Conservation (phyloP, 306 rosid species). For the Ceratonia siliqua region DNA sequence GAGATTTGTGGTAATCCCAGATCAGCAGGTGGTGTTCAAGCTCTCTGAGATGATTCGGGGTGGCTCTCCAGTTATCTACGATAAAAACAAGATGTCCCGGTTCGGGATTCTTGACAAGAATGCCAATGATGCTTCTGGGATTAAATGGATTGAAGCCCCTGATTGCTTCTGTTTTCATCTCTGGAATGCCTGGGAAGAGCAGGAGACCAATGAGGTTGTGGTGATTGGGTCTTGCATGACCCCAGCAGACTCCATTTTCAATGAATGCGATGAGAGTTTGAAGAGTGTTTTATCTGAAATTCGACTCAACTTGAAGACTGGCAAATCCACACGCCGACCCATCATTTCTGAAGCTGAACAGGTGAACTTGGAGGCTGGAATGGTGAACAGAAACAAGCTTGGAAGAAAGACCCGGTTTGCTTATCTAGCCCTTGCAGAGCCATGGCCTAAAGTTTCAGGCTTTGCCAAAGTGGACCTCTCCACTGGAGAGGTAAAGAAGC, state of each 20-base stretch:
- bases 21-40: slow-evolving; percentile 91
- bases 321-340: slow-evolving; percentile 60
- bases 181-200: slow-evolving; percentile 97
- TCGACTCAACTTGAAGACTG: slow-evolving; percentile 70
- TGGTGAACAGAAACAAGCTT: slow-evolving; percentile 82
- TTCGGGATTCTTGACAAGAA: slow-evolving; percentile 74
- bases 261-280: slow-evolving; percentile 78
- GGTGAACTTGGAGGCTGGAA: slow-evolving; percentile 88
- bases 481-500: slow-evolving; percentile 57
- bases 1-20: slow-evolving; percentile 72
- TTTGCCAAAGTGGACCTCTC: slow-evolving; percentile 78
- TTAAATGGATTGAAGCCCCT: slow-evolving; percentile 81
- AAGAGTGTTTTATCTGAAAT: slow-evolving; percentile 77
- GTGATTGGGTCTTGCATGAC: slow-evolving; percentile 98
- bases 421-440: slow-evolving; percentile 82
- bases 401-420: slow-evolving; percentile 77
- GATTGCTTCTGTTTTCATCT: slow-evolving; percentile 93
- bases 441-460: slow-evolving; percentile 98
- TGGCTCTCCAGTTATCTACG: slow-evolving; percentile 85
- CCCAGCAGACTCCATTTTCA: slow-evolving; percentile 90
- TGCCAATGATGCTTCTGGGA: slow-evolving; percentile 50
- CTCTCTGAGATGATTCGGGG: slow-evolving; percentile 76
- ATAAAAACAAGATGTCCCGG: slow-evolving; percentile 60
- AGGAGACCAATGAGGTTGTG: slow-evolving; percentile 63
- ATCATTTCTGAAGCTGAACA: slow-evolving; percentile 53